Conservation (phyloP, 1,284 basidiomycete species). For the Somion occarium region DNA sequence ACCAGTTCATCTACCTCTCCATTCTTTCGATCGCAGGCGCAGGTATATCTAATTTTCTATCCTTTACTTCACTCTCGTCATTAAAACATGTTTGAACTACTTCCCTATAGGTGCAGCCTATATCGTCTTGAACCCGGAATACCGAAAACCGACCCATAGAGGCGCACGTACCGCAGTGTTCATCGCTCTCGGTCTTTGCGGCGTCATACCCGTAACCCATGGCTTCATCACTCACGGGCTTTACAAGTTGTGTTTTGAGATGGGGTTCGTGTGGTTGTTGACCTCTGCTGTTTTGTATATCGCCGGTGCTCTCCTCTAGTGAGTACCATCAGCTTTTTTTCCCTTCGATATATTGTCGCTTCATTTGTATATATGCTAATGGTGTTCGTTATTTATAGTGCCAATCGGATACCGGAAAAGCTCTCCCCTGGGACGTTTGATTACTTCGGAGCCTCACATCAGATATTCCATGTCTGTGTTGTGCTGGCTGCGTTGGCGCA, state of each 20-base stretch:
- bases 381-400: slow-evolving; percentile 42
- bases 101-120: slow-evolving; percentile 53
- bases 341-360: slow-evolving; percentile 17
- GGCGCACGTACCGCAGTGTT: slow-evolving; percentile 79
- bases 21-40: slow-evolving; percentile 54
- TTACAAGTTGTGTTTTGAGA: slow-evolving; percentile 47
- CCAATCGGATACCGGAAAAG: slow-evolving; percentile 79
- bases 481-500: slow-evolving; percentile 75
- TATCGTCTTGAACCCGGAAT: slow-evolving; percentile 78
- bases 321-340: slow-evolving; percentile 31
- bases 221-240: slow-evolving; percentile 56
- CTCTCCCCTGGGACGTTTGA: slow-evolving; percentile 79
- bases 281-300: slow-evolving; percentile 71
- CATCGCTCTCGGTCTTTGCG: slow-evolving; percentile 74
- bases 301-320: slow-evolving; percentile 78
- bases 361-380: slow-evolving; percentile 1
- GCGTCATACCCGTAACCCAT: slow-evolving; percentile 70
- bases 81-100: not conserved
- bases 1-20: slow-evolving; percentile 49
- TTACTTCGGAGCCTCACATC: slow-evolving; percentile 76
- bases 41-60: slow-evolving; percentile 39
- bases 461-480: slow-evolving; percentile 85
- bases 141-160: slow-evolving; percentile 72
- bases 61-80: not conserved
- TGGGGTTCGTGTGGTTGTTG: slow-evolving; percentile 69